phyloP scores from a whole-genome alignment of 2,329 filamentous ascomycete genomes.

The Phoma sp. region DNA sequence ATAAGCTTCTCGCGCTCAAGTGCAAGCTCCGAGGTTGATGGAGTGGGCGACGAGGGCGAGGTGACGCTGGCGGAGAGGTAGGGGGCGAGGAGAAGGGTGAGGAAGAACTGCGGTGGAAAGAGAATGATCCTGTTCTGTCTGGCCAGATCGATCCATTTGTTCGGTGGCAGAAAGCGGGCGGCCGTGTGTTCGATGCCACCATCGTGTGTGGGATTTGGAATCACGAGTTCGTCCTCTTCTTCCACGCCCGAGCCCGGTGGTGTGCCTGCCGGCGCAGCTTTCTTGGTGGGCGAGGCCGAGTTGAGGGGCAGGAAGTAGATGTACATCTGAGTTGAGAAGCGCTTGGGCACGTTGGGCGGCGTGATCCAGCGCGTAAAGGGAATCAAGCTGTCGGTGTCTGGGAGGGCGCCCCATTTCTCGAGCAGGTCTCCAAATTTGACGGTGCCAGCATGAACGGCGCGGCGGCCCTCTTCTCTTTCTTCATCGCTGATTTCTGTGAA shows the following conservation, averaged over 20 bases:
- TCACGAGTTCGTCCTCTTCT: slow-evolving; percentile 58
- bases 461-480: slow-evolving; percentile 70
- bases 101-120: slow-evolving; percentile 87
- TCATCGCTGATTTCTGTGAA: slow-evolving; percentile 64
- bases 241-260: slow-evolving; percentile 41
- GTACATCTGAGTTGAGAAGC: slow-evolving; percentile 98
- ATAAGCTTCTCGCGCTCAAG: slow-evolving; percentile 43
- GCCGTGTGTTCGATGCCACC: slow-evolving; percentile 75
- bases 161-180: slow-evolving; percentile 75
- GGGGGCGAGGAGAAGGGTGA: slow-evolving; percentile 65
- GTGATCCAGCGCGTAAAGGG: slow-evolving; percentile 95
- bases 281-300: slow-evolving; percentile 39
- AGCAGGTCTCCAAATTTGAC: slow-evolving; percentile 73
- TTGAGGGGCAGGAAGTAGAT: slow-evolving; percentile 79
- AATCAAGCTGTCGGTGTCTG: slow-evolving; percentile 72
- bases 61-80: slow-evolving; percentile 55
- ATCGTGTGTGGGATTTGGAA: slow-evolving; percentile 74
- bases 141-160: slow-evolving; percentile 72
- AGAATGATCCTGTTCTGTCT: slow-evolving; percentile 73
- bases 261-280: slow-evolving; percentile 34
- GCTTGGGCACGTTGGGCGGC: slow-evolving; percentile 71
- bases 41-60: slow-evolving; percentile 28
- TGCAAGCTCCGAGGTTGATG: slow-evolving; percentile 49
- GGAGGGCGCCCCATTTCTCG: slow-evolving; percentile 60
- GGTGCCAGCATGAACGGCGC: slow-evolving; percentile 70